Evolutionary conservation across 371 early-diverging fungal species (phyloP).

Genomic region (Zancudomyces culisetae): DNA sequence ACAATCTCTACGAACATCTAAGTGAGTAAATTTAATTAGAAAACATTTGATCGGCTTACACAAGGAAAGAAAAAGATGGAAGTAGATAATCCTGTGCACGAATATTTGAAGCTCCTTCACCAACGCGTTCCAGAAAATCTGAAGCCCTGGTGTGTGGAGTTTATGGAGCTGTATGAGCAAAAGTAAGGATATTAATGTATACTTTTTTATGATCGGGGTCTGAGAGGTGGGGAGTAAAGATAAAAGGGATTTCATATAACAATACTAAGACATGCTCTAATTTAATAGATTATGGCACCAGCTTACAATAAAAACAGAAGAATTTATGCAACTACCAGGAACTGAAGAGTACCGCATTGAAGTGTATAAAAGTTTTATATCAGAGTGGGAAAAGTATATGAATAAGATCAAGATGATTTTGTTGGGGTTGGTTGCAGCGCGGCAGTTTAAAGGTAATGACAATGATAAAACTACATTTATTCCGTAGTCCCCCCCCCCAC

Average conservation of each 20-base stretch:
- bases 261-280: no score
- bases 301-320: constrained; percentile 56
- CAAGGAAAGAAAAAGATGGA: constrained; percentile 63
- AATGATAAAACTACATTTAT: no score
- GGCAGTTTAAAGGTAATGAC: constrained; percentile 56
- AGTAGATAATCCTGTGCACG: constrained; percentile 58
- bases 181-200: constrained; percentile 76
- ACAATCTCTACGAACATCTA: no score
- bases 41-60: no score
- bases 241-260: background rate
- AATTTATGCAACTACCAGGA: constrained; percentile 52
- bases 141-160: constrained; percentile 47
- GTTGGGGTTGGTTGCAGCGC: constrained; percentile 55
- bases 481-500: no score
- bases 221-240: background rate
- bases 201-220: background rate
- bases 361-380: constrained; percentile 73
- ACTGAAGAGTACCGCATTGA: constrained; percentile 58
- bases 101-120: constrained; percentile 46
- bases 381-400: constrained; percentile 82
- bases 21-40: no score
- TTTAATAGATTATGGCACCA: constrained; percentile 86
- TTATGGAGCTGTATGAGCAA: constrained; percentile 79
- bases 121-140: constrained; percentile 45
- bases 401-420: constrained; percentile 75